phyloP scores from a whole-genome alignment of 257 asterid genomes.

The Vinca minor region DNA sequence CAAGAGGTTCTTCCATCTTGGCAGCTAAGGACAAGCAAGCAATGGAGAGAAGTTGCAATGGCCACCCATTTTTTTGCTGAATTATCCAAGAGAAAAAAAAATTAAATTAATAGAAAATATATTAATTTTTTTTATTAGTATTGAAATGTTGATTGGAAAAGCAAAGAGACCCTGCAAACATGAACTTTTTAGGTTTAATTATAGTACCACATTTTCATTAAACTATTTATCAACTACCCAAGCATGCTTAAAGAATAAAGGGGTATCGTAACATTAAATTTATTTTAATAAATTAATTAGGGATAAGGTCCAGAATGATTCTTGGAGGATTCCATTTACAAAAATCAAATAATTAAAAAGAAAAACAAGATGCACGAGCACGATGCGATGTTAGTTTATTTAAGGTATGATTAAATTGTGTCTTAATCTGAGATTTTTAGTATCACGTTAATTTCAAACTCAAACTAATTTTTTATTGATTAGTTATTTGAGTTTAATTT shows the following conservation, averaged over 20 bases:
- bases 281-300: not conserved
- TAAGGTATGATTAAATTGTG: too few species aligned
- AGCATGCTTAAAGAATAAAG: not conserved
- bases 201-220: not conserved
- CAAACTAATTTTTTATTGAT: too few species aligned
- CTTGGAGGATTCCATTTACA: not conserved
- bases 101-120: slow-evolving; percentile 4
- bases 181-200: slow-evolving; percentile 3
- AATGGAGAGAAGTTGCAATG: slow-evolving; percentile 78
- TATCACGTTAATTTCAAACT: too few species aligned
- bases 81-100: not conserved
- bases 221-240: too few species aligned
- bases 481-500: too few species aligned
- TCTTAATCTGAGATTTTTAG: too few species aligned
- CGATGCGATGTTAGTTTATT: too few species aligned
- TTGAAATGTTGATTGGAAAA: slow-evolving; percentile 1
- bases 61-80: slow-evolving; percentile 81
- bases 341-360: not conserved
- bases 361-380: not conserved
- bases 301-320: not conserved
- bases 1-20: slow-evolving; percentile 91
- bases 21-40: slow-evolving; percentile 96
- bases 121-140: not conserved
- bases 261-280: not conserved
- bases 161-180: slow-evolving; percentile 12